These are phyloP conservation scores for Euphrasia confusa DNA, from an alignment of 257 asterid genomes.

Conservation along the genomic window DNA sequence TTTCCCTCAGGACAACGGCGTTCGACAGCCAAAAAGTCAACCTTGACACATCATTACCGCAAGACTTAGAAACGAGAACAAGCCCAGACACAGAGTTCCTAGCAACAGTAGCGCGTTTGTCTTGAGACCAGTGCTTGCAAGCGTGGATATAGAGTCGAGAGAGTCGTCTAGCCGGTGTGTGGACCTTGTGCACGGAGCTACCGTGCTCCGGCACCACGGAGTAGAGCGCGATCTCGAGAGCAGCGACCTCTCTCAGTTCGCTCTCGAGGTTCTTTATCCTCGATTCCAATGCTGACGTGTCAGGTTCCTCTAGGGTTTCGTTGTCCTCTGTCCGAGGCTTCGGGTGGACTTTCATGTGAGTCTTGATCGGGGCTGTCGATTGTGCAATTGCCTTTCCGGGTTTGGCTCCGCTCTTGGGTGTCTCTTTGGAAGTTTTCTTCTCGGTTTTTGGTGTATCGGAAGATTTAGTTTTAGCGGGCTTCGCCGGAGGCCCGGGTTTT, in stretches of 20 bases:
- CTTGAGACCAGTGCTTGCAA: slow-evolving; percentile 75
- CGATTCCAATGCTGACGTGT: slow-evolving; percentile 48
- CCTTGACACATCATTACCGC: slow-evolving; percentile 91
- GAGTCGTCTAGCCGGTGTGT: slow-evolving; percentile 92
- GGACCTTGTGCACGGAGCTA: slow-evolving; percentile 90
- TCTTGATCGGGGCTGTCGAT: slow-evolving; percentile 25
- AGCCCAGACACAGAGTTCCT: slow-evolving; percentile 82
- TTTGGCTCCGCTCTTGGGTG: slow-evolving; percentile 32
- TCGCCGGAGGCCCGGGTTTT: slow-evolving; percentile 35
- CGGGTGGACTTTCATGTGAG: slow-evolving; percentile 58
- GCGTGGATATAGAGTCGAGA: slow-evolving; percentile 80
- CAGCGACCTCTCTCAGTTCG: slow-evolving; percentile 92
- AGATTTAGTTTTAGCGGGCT: slow-evolving; percentile 29
- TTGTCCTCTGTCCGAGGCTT: slow-evolving; percentile 44
- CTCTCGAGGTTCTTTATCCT: slow-evolving; percentile 71
- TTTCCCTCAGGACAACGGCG: slow-evolving; percentile 76
- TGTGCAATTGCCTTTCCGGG: slow-evolving; percentile 35
- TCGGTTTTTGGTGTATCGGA: slow-evolving; percentile 41
- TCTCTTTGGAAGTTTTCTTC: slow-evolving; percentile 34
- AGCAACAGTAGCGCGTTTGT: slow-evolving; percentile 77
- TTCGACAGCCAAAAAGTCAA: slow-evolving; percentile 93
- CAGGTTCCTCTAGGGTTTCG: slow-evolving; percentile 30
- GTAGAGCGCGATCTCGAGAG: slow-evolving; percentile 85
- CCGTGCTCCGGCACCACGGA: slow-evolving; percentile 95
- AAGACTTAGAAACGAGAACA: slow-evolving; percentile 78